These are phyloP conservation scores for Populus euphratica DNA, from an alignment of 345 rosid genomes.

Conservation along the genomic window DNA sequence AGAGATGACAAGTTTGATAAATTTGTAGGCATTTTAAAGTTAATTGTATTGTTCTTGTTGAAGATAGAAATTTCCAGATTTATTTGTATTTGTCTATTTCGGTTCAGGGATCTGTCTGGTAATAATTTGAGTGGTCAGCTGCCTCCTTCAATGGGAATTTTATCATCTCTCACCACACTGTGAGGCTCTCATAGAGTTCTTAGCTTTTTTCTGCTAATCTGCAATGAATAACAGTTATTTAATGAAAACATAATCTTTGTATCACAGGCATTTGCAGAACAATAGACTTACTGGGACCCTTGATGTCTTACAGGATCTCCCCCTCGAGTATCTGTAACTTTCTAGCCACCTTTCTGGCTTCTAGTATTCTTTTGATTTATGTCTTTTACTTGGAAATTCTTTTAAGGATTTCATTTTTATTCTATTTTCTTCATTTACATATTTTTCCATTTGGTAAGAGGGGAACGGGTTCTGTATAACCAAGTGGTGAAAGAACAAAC, in stretches of 20 bases:
- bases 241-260: neutral
- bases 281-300: constrained; percentile 72
- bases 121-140: constrained; percentile 66
- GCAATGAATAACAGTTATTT: neutral
- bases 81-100: constrained; percentile 16
- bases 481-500: neutral
- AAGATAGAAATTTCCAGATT: constrained; percentile 1
- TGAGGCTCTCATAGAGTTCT: constrained; percentile 35
- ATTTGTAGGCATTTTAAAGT: constrained; percentile 44
- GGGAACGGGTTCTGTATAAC: neutral
- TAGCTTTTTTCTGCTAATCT: neutral
- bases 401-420: neutral
- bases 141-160: constrained; percentile 70
- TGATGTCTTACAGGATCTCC: constrained; percentile 69
- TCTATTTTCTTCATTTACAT: neutral
- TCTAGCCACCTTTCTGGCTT: neutral
- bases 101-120: constrained; percentile 69
- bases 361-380: constrained; percentile 2
- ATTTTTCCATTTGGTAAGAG: neutral
- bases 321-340: constrained; percentile 62
- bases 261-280: constrained; percentile 73
- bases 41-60: neutral
- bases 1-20: constrained; percentile 45
- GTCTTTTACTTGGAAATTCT: neutral
- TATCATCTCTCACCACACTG: constrained; percentile 66